Conservation (phyloP, 345 rosid species). For the Geranium brycei region DNA sequence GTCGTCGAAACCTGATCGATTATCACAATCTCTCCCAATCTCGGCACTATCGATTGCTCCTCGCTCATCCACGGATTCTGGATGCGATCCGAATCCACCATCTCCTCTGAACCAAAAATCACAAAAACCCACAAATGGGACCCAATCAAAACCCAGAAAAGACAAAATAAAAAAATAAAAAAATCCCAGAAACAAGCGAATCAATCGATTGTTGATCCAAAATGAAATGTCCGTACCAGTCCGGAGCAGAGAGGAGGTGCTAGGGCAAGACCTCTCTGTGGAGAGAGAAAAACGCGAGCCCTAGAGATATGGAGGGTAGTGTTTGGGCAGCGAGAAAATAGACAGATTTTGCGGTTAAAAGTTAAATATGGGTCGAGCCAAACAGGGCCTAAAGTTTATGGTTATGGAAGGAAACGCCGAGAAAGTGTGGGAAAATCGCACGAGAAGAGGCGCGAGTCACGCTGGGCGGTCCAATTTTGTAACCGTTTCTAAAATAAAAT, state of each 20-base stretch:
- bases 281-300: no score
- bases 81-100: constrained; percentile 17
- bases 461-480: neutral
- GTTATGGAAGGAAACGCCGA: neutral
- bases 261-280: neutral
- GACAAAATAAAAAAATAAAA: no score
- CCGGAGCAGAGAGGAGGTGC: neutral
- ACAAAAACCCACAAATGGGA: no score
- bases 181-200: no score
- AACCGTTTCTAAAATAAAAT: no score
- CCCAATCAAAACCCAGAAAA: neutral
- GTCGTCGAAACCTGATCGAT: constrained; percentile 9
- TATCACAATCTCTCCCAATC: neutral
- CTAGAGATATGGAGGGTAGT: no score
- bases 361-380: neutral
- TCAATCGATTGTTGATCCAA: no score
- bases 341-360: no score
- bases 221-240: neutral
- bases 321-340: no score
- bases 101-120: neutral
- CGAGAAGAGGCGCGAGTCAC: neutral
- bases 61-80: constrained; percentile 17
- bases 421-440: neutral
- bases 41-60: neutral
- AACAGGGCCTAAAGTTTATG: neutral